These are phyloP conservation scores for Ruellia speciosa DNA, from an alignment of 305 asterid genomes.

Conservation along the genomic window DNA sequence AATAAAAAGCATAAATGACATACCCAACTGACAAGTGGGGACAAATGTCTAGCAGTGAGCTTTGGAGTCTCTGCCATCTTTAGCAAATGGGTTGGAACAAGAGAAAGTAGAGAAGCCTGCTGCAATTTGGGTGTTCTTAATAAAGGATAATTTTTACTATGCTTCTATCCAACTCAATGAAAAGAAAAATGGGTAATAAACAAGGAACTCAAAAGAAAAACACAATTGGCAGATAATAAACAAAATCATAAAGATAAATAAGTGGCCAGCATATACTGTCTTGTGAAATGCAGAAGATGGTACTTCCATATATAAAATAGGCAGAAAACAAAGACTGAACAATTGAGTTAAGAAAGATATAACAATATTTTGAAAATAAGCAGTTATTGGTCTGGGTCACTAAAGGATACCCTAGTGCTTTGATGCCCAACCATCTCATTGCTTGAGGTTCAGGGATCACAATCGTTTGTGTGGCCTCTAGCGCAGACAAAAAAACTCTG, in stretches of 20 bases:
- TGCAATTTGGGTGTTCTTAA: slow-evolving; percentile 28
- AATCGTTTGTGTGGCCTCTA: too few relatives aligned
- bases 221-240: neutral
- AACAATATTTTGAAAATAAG: too few relatives aligned
- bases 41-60: slow-evolving; percentile 55
- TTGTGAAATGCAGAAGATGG: too few relatives aligned
- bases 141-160: slow-evolving; percentile 12
- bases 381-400: too few relatives aligned
- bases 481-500: too few relatives aligned
- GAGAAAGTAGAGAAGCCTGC: slow-evolving; percentile 90
- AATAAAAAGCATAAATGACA: slow-evolving; percentile 20
- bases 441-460: too few relatives aligned
- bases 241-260: too few relatives aligned
- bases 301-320: too few relatives aligned
- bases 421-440: too few relatives aligned
- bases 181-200: neutral
- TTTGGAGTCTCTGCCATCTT: slow-evolving; percentile 51
- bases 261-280: too few relatives aligned
- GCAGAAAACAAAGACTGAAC: too few relatives aligned
- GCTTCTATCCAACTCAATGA: slow-evolving; percentile 8
- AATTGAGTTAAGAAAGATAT: too few relatives aligned
- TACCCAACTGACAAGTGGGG: slow-evolving; percentile 82
- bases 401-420: neutral
- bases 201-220: neutral
- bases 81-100: slow-evolving; percentile 65